A percentile compares a stretch with the other conserved stretches of the same genome.
Conservation (phyloP, 345 rosid species). For the Pugionium dolabratum region DNA sequence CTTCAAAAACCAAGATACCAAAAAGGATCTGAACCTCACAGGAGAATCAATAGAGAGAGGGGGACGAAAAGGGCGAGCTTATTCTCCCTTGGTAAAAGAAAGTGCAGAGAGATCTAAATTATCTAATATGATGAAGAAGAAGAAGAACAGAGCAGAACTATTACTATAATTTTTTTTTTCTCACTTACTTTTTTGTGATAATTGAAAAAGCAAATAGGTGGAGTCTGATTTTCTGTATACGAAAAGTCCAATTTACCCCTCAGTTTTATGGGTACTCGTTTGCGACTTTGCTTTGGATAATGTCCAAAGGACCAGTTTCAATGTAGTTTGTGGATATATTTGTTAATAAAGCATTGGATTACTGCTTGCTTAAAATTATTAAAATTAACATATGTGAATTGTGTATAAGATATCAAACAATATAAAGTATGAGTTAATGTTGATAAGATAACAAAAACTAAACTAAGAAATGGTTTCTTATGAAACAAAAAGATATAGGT, state of each 20-base stretch:
- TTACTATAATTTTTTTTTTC: background rate
- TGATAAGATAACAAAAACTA: too few species aligned
- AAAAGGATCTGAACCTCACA: slow-evolving; percentile 21
- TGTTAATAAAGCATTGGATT: too few species aligned
- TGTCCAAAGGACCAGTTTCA: background rate
- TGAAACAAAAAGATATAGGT: too few species aligned
- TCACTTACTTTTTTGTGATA: slow-evolving; percentile 4
- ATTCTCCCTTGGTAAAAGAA: slow-evolving; percentile 9
- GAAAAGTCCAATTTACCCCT: slow-evolving; percentile 33
- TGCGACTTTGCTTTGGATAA: slow-evolving; percentile 35
- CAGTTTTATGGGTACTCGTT: slow-evolving; percentile 20
- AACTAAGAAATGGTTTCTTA: too few species aligned
- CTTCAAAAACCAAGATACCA: slow-evolving; percentile 6
- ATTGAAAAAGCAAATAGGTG: slow-evolving; percentile 35
- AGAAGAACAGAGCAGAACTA: slow-evolving; percentile 21
- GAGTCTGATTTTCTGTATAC: slow-evolving; percentile 22
- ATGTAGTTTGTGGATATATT: background rate
- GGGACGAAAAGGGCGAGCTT: slow-evolving; percentile 9
- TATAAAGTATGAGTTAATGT: too few species aligned
- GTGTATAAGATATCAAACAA: too few species aligned
- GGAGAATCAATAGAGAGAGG: background rate
- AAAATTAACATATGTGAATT: too few species aligned
- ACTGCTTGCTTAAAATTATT: too few species aligned
- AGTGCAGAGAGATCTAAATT: slow-evolving; percentile 36
- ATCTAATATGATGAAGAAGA: background rate